Percentiles rank a stretch among this genome's conserved stretches.
Evolutionary conservation across 768 basidiomycete species (phyloP).

Genomic region (Crucibulum laeve): DNA sequence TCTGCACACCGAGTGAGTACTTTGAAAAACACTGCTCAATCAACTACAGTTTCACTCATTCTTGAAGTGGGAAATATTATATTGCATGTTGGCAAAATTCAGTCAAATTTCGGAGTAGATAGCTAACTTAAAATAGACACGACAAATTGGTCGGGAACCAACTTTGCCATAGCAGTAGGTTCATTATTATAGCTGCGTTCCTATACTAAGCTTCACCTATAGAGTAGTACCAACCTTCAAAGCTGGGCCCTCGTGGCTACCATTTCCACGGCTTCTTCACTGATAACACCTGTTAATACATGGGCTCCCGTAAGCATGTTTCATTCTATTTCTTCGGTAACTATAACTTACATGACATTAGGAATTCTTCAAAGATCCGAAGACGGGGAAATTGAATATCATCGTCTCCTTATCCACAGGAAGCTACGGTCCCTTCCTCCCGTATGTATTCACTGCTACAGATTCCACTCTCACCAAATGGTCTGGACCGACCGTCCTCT

Average conservation of each 20-base stretch:
- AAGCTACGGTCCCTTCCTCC: slow-evolving; percentile 30
- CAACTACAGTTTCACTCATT: background rate
- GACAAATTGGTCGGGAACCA: slow-evolving; percentile 27
- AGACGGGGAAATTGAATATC: slow-evolving; percentile 25
- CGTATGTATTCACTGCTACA: slow-evolving; percentile 26
- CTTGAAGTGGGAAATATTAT: slow-evolving; percentile 26
- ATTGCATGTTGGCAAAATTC: slow-evolving; percentile 20
- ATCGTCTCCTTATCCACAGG: slow-evolving; percentile 30
- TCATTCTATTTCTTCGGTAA: background rate
- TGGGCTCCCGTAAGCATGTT: slow-evolving; percentile 23
- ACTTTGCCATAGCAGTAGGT: slow-evolving; percentile 30
- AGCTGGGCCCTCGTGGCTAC: slow-evolving; percentile 24
- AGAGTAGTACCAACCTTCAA: slow-evolving; percentile 26
- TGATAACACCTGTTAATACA: slow-evolving; percentile 25
- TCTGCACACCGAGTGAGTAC: slow-evolving; percentile 27
- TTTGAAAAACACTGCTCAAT: background rate
- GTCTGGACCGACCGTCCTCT: slow-evolving; percentile 25
- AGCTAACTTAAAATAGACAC: slow-evolving; percentile 18
- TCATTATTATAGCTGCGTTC: background rate
- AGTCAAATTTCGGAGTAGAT: background rate
- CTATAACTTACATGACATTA: slow-evolving; percentile 2
- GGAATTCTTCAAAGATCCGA: slow-evolving; percentile 33
- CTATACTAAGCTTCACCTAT: background rate
- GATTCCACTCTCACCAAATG: slow-evolving; percentile 24
- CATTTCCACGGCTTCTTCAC: slow-evolving; percentile 20